Base-by-base conservation (phyloP, 441 rosid genomes). In the Aleurites moluccanus region DNA sequence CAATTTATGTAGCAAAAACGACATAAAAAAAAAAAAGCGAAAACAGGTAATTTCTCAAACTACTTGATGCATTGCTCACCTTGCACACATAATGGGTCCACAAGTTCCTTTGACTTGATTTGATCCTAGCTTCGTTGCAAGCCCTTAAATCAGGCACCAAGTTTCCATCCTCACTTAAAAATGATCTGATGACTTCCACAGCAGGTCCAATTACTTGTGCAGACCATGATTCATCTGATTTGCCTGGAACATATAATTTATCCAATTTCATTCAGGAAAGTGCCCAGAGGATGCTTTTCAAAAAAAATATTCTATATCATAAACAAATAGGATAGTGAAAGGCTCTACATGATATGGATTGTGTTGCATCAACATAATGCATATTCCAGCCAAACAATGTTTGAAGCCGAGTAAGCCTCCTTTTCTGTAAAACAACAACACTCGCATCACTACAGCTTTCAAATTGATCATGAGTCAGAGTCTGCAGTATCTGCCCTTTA, bases 31-130 rank as follows among this genome's bases (percentile, higher is more conserved):
- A 5, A 55, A 5, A 3, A 16, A 25, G 71, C 3, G 16, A 3
- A 70, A 18, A 35, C 56, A 52, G 16, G 27, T 15, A 40, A 67
- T 38, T 69, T 52, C 60, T 65, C 2, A 10, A 10, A 11, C 45
- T 0, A 7, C 16, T 56, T 30, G 30, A 67, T 4, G 59, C 28
- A 52, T 63, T 25, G 33, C 83, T 61, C 33, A 92, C 99, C 94
- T 92, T 80, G 80, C 98, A 94, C 25, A 80, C 82, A 62, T 85
- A 89, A 83, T 85, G 95, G 70, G 94, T 88, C 99, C 99, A 95
- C 80, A 93, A 61, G 74, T 93, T 90, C 82, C 92, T 93, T 63
- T 87, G 79, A 6, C 53, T 33, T 14, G 83, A 53, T 70, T 80
- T 81, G 61, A 33, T 60, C 56, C 30, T 50, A 27, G 73, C 53